phyloP scores from a whole-genome alignment of 108 stramenopile genomes.

The Skeletonema marinoi region DNA sequence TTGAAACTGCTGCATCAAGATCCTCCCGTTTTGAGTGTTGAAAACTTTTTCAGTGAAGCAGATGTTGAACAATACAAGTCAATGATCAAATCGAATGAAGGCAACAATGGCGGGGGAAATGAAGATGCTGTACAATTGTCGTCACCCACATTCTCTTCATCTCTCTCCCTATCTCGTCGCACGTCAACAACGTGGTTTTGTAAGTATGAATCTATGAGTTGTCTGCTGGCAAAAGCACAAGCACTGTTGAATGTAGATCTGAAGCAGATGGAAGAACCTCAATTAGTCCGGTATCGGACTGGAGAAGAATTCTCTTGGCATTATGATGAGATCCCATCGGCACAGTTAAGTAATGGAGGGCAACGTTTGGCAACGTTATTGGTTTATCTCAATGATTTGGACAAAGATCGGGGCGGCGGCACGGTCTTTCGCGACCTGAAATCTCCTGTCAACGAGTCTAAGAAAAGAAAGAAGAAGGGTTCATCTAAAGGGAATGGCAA shows the following conservation, averaged over 20 bases:
- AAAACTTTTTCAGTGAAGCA: conserved; percentile 66
- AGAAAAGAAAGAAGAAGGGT: neutral
- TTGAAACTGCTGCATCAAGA: conserved; percentile 67
- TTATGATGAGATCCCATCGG: conserved; percentile 69
- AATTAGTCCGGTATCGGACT: conserved; percentile 71
- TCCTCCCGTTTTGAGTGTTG: conserved; percentile 73
- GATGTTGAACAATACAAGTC: conserved; percentile 59
- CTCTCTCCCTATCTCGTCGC: conserved; percentile 56
- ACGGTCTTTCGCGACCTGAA: conserved; percentile 80
- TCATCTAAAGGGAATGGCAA: neutral
- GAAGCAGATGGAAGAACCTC: conserved; percentile 74
- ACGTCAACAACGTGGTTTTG: conserved; percentile 89
- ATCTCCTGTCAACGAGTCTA: neutral
- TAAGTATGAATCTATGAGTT: conserved; percentile 52
- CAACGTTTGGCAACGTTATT: conserved; percentile 84
- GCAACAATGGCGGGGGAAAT: conserved; percentile 3
- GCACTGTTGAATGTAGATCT: conserved; percentile 56
- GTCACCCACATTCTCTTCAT: conserved; percentile 65
- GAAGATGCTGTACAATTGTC: conserved; percentile 39
- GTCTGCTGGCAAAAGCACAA: conserved; percentile 64
- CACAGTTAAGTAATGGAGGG: conserved; percentile 64
- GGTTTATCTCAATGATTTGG: conserved; percentile 80
- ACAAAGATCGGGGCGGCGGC: conserved; percentile 53
- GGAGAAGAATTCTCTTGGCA: conserved; percentile 86
- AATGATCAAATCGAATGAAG: conserved; percentile 14